Conservation (phyloP, 306 rosid genomes). For the Notholithocarpus densiflorus region DNA sequence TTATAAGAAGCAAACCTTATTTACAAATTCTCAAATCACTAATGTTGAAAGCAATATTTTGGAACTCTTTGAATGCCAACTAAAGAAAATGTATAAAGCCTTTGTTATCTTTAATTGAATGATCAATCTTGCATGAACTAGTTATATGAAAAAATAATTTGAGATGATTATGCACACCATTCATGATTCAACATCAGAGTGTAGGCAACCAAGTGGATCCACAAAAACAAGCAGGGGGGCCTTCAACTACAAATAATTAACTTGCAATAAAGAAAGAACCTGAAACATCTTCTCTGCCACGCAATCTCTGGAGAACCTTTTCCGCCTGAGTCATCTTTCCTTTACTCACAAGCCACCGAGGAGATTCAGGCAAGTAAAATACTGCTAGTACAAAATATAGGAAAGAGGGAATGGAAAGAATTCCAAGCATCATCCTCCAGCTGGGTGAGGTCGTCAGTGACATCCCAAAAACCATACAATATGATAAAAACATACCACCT, state of each 20-base stretch:
- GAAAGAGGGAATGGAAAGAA: conserved; percentile 68
- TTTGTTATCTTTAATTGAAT: background rate
- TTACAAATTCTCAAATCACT: background rate
- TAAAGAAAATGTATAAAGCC: background rate
- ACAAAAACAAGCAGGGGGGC: background rate
- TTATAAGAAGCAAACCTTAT: background rate
- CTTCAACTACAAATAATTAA: background rate
- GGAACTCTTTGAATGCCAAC: background rate
- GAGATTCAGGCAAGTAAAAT: conserved; percentile 87
- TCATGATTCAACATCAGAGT: background rate
- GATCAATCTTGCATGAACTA: background rate
- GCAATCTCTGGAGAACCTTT: conserved; percentile 66
- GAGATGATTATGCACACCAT: background rate
- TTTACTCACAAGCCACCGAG: conserved; percentile 85
- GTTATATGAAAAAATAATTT: background rate
- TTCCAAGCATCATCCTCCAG: conserved; percentile 78
- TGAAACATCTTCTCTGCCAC: conserved; percentile 85
- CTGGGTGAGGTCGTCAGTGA: conserved; percentile 54
- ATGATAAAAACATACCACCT: conserved; percentile 73
- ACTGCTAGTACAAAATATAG: conserved; percentile 51
- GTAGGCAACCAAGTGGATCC: background rate
- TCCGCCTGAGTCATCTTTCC: conserved; percentile 79
- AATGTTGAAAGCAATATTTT: background rate
- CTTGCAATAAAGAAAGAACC: conserved; percentile 35
- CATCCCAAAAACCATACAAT: conserved; percentile 73